phyloP scores from a whole-genome alignment of 169 alveolate genomes.

The Eimeria necatrix region DNA sequence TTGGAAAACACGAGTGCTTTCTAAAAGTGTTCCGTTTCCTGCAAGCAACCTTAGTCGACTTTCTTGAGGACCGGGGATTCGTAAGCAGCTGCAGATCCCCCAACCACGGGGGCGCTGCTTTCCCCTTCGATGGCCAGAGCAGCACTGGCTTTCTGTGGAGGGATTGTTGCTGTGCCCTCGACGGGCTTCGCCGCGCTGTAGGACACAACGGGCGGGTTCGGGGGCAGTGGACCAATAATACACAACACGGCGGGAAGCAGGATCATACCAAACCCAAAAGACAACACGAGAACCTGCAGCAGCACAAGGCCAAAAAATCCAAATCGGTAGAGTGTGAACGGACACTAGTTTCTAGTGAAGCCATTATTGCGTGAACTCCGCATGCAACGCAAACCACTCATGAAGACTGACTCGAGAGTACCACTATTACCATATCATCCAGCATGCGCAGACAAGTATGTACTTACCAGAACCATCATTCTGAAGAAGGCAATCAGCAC shows the following conservation, averaged over 20 bases:
- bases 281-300: slow-evolving; percentile 55
- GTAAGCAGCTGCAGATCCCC: background rate
- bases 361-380: background rate
- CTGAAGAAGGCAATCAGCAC: slow-evolving; percentile 87
- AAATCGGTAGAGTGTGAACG: background rate
- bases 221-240: slow-evolving; percentile 61
- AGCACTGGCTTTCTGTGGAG: background rate
- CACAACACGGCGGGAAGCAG: slow-evolving; percentile 57
- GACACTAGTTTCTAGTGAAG: background rate
- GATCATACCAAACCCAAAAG: slow-evolving; percentile 63
- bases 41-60: background rate
- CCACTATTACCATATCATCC: too few relatives aligned
- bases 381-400: background rate
- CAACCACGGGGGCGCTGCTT: background rate
- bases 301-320: background rate
- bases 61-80: slow-evolving; percentile 23
- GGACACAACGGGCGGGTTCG: slow-evolving; percentile 31
- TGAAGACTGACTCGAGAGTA: background rate
- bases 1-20: background rate
- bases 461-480: slow-evolving; percentile 86
- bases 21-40: background rate
- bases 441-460: background rate
- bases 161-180: background rate
- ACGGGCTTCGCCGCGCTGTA: background rate
- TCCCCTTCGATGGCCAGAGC: background rate